phyloP scores from a whole-genome alignment of 495 filamentous ascomycete species.

The Podospora tetraspora region DNA sequence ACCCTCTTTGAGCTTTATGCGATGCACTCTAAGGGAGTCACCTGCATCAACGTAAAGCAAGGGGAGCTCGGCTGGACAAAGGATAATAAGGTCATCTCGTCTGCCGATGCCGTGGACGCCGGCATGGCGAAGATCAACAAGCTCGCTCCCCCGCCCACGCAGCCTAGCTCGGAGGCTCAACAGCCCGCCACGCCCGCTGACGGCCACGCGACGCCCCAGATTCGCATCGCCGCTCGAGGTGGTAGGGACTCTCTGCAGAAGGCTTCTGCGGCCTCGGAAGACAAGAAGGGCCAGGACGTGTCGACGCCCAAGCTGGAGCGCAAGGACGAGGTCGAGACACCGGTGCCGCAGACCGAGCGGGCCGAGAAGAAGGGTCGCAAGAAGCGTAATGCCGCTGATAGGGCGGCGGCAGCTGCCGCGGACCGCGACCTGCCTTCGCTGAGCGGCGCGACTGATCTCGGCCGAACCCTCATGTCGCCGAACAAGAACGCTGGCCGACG shows the following conservation, averaged over 20 bases:
- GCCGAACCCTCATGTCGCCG: slow-evolving; percentile 19
- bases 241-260: slow-evolving; percentile 38
- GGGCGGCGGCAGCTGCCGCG: slow-evolving; percentile 25
- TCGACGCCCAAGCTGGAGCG: slow-evolving; percentile 35
- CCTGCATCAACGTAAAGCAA: slow-evolving; percentile 75
- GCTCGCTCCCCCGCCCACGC: slow-evolving; percentile 36
- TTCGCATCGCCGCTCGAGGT: slow-evolving; percentile 35
- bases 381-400: slow-evolving; percentile 43
- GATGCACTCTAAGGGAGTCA: slow-evolving; percentile 94
- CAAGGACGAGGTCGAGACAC: slow-evolving; percentile 36
- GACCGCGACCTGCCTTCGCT: slow-evolving; percentile 14
- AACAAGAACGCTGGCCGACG: slow-evolving; percentile 23
- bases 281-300: slow-evolving; percentile 25
- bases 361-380: slow-evolving; percentile 44
- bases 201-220: slow-evolving; percentile 21
- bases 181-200: slow-evolving; percentile 16
- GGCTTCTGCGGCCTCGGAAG: slow-evolving; percentile 24
- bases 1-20: slow-evolving; percentile 90
- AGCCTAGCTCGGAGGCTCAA: slow-evolving; percentile 30
- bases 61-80: slow-evolving; percentile 83
- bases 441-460: slow-evolving; percentile 24
- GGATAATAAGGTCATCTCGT: slow-evolving; percentile 75
- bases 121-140: slow-evolving; percentile 50
- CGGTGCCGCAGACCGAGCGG: slow-evolving; percentile 39
- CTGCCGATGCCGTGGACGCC: slow-evolving; percentile 66